Evolutionary conservation across 768 basidiomycete species (phyloP).

Genomic region (Astraeus odoratus): DNA sequence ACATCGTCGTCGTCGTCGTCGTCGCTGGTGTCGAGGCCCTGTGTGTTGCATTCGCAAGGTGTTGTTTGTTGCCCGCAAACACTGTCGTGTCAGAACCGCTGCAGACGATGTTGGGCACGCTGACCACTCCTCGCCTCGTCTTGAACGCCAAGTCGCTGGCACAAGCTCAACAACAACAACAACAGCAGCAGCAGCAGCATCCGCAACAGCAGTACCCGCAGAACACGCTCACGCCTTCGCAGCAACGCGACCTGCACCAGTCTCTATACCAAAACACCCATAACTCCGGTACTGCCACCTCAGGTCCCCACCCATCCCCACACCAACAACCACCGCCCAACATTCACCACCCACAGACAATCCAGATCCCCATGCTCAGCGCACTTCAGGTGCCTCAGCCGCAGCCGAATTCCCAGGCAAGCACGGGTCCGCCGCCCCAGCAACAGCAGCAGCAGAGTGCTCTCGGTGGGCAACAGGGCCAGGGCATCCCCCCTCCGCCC

Average conservation of each 20-base stretch:
- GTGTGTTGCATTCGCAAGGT: constrained; percentile 11
- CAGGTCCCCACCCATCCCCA: not conserved
- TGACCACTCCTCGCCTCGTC: constrained; percentile 28
- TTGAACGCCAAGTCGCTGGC: constrained; percentile 26
- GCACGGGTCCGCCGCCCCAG: constrained; percentile 41
- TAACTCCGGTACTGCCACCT: constrained; percentile 7
- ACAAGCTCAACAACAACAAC: constrained; percentile 15
- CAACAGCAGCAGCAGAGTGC: constrained; percentile 49
- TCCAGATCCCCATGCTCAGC: constrained; percentile 66
- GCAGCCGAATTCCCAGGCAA: constrained; percentile 31
- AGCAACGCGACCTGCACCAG: constrained; percentile 27
- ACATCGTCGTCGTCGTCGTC: constrained; percentile 6
- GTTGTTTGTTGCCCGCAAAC: constrained; percentile 28
- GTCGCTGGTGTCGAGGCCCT: constrained; percentile 1
- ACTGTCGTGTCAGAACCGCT: constrained; percentile 16
- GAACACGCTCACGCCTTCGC: constrained; percentile 19
- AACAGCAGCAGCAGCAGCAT: constrained; percentile 14
- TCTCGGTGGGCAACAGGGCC: constrained; percentile 44
- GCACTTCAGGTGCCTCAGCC: constrained; percentile 58
- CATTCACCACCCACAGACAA: constrained; percentile 35
- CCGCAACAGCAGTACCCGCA: constrained; percentile 21
- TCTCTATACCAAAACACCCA: constrained; percentile 21
- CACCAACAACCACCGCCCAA: constrained; percentile 20
- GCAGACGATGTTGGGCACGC: constrained; percentile 28
- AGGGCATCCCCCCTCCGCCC: constrained; percentile 63